phyloP scores from a whole-genome alignment of 306 rosid species.

The Acmispon strigosus region DNA sequence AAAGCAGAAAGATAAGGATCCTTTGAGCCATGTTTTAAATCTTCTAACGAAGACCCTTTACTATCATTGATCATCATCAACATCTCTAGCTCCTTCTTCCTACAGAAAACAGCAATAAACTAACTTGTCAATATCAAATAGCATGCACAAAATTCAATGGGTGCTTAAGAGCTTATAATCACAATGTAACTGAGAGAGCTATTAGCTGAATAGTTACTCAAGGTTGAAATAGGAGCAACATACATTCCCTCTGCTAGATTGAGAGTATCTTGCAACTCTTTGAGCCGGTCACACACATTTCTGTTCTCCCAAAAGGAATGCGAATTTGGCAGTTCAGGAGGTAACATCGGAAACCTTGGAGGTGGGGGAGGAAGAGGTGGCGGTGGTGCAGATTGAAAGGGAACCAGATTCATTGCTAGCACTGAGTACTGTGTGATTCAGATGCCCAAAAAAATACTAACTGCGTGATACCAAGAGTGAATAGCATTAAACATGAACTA shows the following conservation, averaged over 20 bases:
- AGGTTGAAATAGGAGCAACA: not conserved
- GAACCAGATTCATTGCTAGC: conserved; percentile 40
- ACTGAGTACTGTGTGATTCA: not conserved
- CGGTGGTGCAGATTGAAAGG: conserved; percentile 28
- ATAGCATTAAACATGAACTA: too few species aligned
- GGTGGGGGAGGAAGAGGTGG: conserved; percentile 1
- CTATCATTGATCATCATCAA: conserved; percentile 44
- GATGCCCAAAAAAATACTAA: not conserved
- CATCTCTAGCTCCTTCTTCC: conserved; percentile 75
- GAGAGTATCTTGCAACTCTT: conserved; percentile 61
- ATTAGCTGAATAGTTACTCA: not conserved
- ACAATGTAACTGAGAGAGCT: not conserved
- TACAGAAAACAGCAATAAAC: conserved; percentile 13
- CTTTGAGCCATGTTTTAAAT: conserved; percentile 19
- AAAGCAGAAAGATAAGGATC: conserved; percentile 25
- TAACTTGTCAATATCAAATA: not conserved
- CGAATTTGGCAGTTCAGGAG: conserved; percentile 46
- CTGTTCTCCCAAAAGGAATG: conserved; percentile 56
- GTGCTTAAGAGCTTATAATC: not conserved
- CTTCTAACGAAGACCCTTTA: conserved; percentile 26
- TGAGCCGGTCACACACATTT: conserved; percentile 42
- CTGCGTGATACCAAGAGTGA: not conserved
- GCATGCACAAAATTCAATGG: not conserved
- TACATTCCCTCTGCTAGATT: conserved; percentile 63
- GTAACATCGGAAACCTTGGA: conserved; percentile 40